These are phyloP conservation scores for Barnettozyma hawaiiensis DNA, from an alignment of 1,139 yeast genomes.

Conservation along the genomic window DNA sequence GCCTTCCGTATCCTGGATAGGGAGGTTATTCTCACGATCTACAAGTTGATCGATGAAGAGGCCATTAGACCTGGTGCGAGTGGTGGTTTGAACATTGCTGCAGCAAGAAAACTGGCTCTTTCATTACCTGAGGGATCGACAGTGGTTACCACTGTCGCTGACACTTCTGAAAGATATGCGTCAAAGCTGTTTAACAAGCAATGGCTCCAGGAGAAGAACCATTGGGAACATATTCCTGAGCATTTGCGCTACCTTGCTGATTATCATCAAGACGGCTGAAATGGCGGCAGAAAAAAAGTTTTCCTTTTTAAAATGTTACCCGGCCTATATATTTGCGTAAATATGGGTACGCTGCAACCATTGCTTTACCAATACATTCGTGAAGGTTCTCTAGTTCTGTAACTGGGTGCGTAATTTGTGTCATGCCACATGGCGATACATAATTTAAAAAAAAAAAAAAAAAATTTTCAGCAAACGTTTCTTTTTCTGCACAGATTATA, in stretches of 20 bases:
- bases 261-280: no score
- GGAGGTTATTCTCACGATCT: constrained; percentile 16
- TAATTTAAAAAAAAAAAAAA: no score
- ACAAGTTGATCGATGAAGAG: constrained; percentile 18
- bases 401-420: neutral
- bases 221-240: constrained; percentile 20
- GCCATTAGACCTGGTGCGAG: constrained; percentile 21
- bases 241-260: constrained; percentile 15
- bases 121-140: constrained; percentile 22
- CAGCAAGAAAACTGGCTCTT: constrained; percentile 19
- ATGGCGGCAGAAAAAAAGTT: neutral
- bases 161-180: constrained; percentile 19
- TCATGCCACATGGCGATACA: constrained; percentile 1
- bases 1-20: constrained; percentile 16
- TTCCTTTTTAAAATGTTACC: neutral
- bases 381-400: no score
- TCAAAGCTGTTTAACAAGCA: constrained; percentile 18
- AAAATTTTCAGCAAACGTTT: neutral
- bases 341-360: neutral
- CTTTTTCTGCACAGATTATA: constrained; percentile 1
- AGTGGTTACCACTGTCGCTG: constrained; percentile 24
- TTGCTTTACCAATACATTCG: no score
- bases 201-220: constrained; percentile 18
- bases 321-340: constrained; percentile 5
- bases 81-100: constrained; percentile 20